Evolutionary conservation across 139 green algal genomes (phyloP), one percentile per base, ranked within the genome.

Genomic region (Chlamydomonas sp.): DNA sequence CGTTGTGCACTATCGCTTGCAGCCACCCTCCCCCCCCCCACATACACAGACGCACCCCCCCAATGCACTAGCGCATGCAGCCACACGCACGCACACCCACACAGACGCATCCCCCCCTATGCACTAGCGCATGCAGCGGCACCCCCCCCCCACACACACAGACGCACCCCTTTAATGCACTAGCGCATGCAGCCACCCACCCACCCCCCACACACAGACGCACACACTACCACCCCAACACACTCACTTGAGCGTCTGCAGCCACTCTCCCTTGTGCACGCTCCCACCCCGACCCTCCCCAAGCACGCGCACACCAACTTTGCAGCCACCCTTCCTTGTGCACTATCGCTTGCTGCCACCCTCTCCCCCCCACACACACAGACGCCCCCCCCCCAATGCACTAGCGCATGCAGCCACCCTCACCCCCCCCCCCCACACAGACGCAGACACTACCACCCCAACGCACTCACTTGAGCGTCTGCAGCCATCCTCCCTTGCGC

Each of bases 401-500:
- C 43, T 26, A 54, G 43, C 20, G 43, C 20, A 20, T 13, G 43
- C 20, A 54, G 43, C 20, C 13, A n/a, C n/a, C n/a, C n/a, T 54
- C 13, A 54, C 13, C 43, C 20, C 13, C 20, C 13, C 13, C 13
- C 43, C 20, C 13, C 20, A 54, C 13, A 54, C 43, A 13, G 20
- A 20, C 16, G 16, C 20, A 54, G 13, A 54, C 13, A 54, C 43
- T 54, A 54, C 20, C 16, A 54, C 13, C 20, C 43, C 13, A 54
- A 54, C 13, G 31, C 29, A 61, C 43, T 61, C 38, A 71, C 65
- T 62, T 71, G 4, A 30, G 5, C 16, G 28, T 61, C 22, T 31
- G 22, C 6, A 73, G 6, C 67, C 67, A 73, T 31, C 49, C 67
- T 35, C 67, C 67, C 50, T 73, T 73, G 13, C 33, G 28, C 30